These are phyloP conservation scores for Aegilops longissima DNA, from an alignment of 176 grass and related monocot genomes.

Conservation along the genomic window DNA sequence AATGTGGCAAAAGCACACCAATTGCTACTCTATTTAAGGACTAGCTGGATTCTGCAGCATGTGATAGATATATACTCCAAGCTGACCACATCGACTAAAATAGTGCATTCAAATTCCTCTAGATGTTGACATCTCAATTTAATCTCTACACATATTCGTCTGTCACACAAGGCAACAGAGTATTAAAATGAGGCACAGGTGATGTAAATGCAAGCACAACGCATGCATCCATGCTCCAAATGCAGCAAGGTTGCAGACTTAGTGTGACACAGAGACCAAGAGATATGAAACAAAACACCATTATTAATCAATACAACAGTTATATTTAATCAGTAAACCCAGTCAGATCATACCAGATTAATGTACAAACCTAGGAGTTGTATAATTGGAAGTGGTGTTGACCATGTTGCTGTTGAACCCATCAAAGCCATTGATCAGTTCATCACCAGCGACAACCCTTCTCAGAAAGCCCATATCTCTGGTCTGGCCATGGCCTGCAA, in stretches of 20 bases:
- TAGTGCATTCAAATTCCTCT: conserved; percentile 38
- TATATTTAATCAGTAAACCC: not conserved
- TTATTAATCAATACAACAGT: not conserved
- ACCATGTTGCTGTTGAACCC: conserved; percentile 42
- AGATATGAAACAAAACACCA: conserved; percentile 24
- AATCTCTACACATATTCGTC: conserved; percentile 18
- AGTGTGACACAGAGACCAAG: conserved; percentile 26
- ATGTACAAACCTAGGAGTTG: conserved; percentile 21
- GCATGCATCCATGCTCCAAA: conserved; percentile 31
- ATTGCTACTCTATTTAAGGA: not conserved
- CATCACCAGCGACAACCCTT: conserved; percentile 28
- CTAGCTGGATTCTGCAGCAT: conserved; percentile 13
- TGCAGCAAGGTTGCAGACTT: conserved; percentile 24
- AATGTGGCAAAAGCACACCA: too few relatives aligned
- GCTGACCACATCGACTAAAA: conserved; percentile 20
- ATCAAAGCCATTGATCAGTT: conserved; percentile 32
- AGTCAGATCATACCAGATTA: not conserved
- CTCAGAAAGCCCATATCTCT: conserved; percentile 49
- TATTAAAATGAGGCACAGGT: conserved; percentile 17
- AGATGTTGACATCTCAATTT: conserved; percentile 25
- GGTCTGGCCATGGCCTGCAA: conserved; percentile 50
- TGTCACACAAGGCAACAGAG: not conserved
- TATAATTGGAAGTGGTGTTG: conserved; percentile 29
- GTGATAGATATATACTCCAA: conserved; percentile 26
- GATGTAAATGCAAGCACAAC: conserved; percentile 18